Evolutionary conservation across 768 basidiomycete species (phyloP).

Genomic region (Leccinum rimulosum): DNA sequence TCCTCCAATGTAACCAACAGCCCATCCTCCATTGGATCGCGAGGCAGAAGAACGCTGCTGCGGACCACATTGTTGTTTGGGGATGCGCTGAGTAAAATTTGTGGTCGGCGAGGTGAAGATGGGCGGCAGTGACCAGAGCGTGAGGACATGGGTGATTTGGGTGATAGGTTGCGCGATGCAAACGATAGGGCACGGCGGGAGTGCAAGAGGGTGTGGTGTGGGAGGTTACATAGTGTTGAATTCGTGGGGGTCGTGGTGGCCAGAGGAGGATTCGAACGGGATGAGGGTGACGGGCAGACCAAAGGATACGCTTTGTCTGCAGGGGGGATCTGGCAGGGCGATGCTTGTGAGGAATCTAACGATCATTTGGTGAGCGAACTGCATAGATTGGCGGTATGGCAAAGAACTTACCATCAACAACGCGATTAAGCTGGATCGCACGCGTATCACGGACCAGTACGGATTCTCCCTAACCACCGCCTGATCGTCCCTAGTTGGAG

Average conservation of each 20-base stretch:
- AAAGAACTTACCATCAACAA: too few relatives aligned
- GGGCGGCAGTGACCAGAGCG: slow-evolving; percentile 43
- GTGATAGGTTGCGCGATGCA: slow-evolving; percentile 77
- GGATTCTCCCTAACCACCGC: too few relatives aligned
- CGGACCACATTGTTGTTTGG: slow-evolving; percentile 37
- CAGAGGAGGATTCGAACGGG: slow-evolving; percentile 26
- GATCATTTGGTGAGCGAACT: too few relatives aligned
- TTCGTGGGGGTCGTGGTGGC: slow-evolving; percentile 20
- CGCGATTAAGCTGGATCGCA: too few relatives aligned
- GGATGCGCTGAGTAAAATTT: slow-evolving; percentile 42
- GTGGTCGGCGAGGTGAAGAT: slow-evolving; percentile 56
- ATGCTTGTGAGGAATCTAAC: too few relatives aligned
- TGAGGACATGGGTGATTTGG: slow-evolving; percentile 36
- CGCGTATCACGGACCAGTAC: too few relatives aligned
- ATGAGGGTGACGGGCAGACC: slow-evolving; percentile 16
- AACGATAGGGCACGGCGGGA: slow-evolving; percentile 71
- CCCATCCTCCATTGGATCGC: slow-evolving; percentile 77
- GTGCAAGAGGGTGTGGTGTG: slow-evolving; percentile 46
- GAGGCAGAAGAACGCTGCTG: slow-evolving; percentile 24
- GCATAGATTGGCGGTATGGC: too few relatives aligned
- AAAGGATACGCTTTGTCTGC: slow-evolving; percentile 35
- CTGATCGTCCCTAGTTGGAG: too few relatives aligned
- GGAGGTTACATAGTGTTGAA: slow-evolving; percentile 65
- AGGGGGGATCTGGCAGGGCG: slow-evolving; percentile 29
- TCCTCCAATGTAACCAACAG: slow-evolving; percentile 78